phyloP scores from a whole-genome alignment of 1,284 basidiomycete species.

The Kwoniella shivajii region DNA sequence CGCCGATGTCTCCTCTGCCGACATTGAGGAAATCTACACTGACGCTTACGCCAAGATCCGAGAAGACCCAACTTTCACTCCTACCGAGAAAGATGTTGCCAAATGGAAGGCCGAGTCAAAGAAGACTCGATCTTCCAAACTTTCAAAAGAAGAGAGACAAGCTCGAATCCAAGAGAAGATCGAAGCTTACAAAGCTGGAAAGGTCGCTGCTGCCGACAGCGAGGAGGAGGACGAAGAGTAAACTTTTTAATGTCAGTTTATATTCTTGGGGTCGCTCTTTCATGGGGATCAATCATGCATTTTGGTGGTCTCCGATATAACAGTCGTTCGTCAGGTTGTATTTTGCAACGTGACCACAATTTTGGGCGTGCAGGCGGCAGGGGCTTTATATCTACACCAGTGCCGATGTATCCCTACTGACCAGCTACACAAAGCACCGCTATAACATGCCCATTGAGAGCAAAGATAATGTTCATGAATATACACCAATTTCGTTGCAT shows the following conservation, averaged over 20 bases:
- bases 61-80: constrained; percentile 88
- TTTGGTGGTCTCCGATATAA: too few relatives aligned
- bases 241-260: background rate
- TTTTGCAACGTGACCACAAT: too few relatives aligned
- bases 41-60: constrained; percentile 92
- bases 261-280: too few relatives aligned
- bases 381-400: too few relatives aligned
- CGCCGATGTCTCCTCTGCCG: constrained; percentile 92
- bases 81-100: constrained; percentile 79
- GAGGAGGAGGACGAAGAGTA: constrained; percentile 33
- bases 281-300: too few relatives aligned
- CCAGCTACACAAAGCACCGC: too few relatives aligned
- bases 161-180: constrained; percentile 79
- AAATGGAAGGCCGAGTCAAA: constrained; percentile 89
- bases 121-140: constrained; percentile 72
- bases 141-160: constrained; percentile 77
- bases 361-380: too few relatives aligned
- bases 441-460: too few relatives aligned
- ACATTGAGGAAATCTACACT: constrained; percentile 95
- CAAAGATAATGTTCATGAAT: too few relatives aligned
- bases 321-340: too few relatives aligned
- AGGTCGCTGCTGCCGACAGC: constrained; percentile 26
- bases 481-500: too few relatives aligned
- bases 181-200: constrained; percentile 73
- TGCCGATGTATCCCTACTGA: too few relatives aligned